Base-by-base conservation (phyloP, 495 filamentous ascomycete genomes). In the Pyrenula massariospora region DNA sequence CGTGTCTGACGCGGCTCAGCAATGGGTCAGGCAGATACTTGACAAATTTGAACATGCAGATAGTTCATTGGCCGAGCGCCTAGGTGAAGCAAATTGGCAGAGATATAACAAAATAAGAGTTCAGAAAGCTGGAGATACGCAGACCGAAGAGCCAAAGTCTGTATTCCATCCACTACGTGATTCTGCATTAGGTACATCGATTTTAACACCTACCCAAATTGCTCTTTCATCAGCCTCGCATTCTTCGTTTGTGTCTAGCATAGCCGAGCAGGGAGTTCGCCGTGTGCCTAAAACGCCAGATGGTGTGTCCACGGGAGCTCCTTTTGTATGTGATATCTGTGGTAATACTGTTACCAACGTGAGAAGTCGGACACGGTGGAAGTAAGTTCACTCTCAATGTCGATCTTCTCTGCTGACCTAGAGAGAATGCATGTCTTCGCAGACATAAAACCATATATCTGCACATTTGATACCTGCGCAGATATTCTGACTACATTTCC, bases 391-490 rank as follows among this genome's bases (percentile, higher is more conserved):
- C 56, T 60, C 56, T 56, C 60, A 47, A 56, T 55, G 54, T 15
- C 21, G n/a, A 19, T 21, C 2, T 1, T 55, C 20, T 48, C 15
- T 53, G 19, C 22, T 48, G 3, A 50, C 11, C 51, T 55, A 20
- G 1, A 15, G 25, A 68, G 66, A 54, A 36, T 58, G 8, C 65
- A 70, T 56, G 62, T 70, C 10, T 69, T 68, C 48, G 47, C 59
- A 0, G 68, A 71, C 55, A 60, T 71, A 3, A 57, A 58, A 31
- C 67, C 67, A 5, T 71, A 71, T 50, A 63, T 71, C 15, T 71
- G 67, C 54, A 68, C 66, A 1, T 68, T 65, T 55, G 12, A 56
- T 5, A 54, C 53, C 8, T 70, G 67, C 47, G 36, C 51, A 24
- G 54, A 65, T 15, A 48, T 56, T 22, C 53, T 68, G 0, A n/a